phyloP scores from a whole-genome alignment of 768 basidiomycete species.

The Leccinum obscurum region DNA sequence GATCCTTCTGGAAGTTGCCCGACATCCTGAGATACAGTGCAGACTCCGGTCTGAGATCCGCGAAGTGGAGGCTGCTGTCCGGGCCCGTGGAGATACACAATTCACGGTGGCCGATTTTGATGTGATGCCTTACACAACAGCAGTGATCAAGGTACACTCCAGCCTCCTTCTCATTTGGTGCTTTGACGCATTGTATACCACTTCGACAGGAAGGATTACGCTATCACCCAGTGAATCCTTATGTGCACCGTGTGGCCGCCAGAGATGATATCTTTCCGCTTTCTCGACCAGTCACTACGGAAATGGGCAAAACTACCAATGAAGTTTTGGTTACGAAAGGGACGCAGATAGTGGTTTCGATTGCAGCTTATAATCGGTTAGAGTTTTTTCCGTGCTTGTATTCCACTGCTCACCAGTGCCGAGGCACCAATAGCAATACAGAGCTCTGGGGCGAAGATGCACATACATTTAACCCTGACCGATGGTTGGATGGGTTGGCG shows the following conservation, averaged over 20 bases:
- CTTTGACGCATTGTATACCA: conserved; percentile 14
- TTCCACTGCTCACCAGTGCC: background rate
- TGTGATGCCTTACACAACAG: conserved; percentile 46
- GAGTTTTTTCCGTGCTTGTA: background rate
- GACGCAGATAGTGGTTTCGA: conserved; percentile 43
- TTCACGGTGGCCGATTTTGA: conserved; percentile 45
- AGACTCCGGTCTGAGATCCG: conserved; percentile 47
- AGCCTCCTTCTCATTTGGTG: conserved; percentile 13
- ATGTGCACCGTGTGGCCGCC: conserved; percentile 48
- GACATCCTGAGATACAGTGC: conserved; percentile 55
- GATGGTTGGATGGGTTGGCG: conserved; percentile 25
- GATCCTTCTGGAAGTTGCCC: conserved; percentile 63
- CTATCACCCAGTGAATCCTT: conserved; percentile 49
- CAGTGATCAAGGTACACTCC: conserved; percentile 33
- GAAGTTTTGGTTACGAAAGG: conserved; percentile 52
- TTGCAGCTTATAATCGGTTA: conserved; percentile 57
- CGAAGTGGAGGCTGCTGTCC: conserved; percentile 7
- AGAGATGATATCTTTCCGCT: conserved; percentile 61
- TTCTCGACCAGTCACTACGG: conserved; percentile 48
- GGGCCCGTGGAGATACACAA: conserved; percentile 12
- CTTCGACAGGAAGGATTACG: conserved; percentile 45
- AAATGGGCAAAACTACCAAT: conserved; percentile 42
- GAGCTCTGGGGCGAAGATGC: conserved; percentile 36
- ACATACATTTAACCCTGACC: conserved; percentile 32
- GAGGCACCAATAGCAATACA: conserved; percentile 17